phyloP scores from a whole-genome alignment of 176 grass and related monocot genomes.

The Ensete ventricosum region DNA sequence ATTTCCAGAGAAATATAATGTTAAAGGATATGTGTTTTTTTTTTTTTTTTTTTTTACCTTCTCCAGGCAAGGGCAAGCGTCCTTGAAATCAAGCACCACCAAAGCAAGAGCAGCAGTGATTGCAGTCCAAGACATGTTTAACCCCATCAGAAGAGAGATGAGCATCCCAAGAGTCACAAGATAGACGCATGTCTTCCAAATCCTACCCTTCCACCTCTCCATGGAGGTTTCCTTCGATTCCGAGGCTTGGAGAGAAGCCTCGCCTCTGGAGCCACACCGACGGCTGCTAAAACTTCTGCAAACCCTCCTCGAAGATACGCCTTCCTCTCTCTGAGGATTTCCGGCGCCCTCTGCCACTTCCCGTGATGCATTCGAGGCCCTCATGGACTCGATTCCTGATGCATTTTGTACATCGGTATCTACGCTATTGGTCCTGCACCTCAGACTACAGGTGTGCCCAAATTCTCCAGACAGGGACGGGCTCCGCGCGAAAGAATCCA shows the following conservation, averaged over 20 bases:
- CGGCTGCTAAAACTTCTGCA: not conserved
- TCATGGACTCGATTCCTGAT: not conserved
- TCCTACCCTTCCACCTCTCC: conserved; percentile 2
- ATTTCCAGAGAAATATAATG: too few species aligned
- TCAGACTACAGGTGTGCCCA: not conserved
- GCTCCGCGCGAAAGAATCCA: not conserved
- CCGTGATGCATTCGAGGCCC: not conserved
- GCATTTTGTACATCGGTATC: conserved; percentile 3
- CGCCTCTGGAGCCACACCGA: not conserved
- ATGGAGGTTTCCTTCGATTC: not conserved
- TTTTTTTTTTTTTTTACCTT: too few species aligned
- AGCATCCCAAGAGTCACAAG: conserved; percentile 13
- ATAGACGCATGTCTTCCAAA: conserved; percentile 10
- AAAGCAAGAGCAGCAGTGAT: conserved; percentile 14
- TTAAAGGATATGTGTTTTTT: too few species aligned
- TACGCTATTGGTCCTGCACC: not conserved
- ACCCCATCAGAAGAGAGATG: conserved; percentile 14
- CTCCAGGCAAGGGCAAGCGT: conserved; percentile 12
- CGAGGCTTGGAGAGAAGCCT: not conserved
- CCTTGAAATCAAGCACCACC: conserved; percentile 9
- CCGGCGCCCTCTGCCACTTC: not conserved
- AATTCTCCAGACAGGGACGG: not conserved
- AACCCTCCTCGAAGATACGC: not conserved
- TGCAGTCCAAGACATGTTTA: conserved; percentile 14
- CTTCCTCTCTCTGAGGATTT: not conserved